Evolutionary conservation across 306 rosid species (phyloP).

Genomic region (Acacia confusa): DNA sequence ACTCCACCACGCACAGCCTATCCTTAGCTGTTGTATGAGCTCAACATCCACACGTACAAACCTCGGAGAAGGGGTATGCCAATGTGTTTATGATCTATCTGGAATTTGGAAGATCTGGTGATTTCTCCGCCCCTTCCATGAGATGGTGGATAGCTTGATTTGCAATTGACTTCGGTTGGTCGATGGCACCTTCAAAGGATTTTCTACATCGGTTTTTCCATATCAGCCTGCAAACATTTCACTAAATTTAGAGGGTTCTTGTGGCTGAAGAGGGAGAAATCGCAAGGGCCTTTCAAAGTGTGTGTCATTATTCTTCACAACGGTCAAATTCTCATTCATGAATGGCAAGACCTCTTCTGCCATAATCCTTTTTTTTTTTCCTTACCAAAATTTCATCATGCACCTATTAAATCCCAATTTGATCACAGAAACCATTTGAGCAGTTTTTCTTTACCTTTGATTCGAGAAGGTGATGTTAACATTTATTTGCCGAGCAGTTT

Average conservation of each 20-base stretch:
- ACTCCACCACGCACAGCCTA: neutral
- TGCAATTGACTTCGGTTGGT: neutral
- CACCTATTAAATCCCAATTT: neutral
- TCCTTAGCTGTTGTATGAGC: neutral
- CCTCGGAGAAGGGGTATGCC: neutral
- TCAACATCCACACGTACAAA: neutral
- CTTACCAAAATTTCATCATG: neutral
- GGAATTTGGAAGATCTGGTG: neutral
- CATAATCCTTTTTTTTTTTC: too few relatives aligned
- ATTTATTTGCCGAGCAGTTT: slow-evolving; percentile 37
- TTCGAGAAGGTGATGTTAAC: slow-evolving; percentile 23
- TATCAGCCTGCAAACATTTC: too few relatives aligned
- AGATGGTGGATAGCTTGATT: neutral
- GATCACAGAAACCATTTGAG: slow-evolving; percentile 31
- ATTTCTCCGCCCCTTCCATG: neutral
- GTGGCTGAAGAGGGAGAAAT: neutral
- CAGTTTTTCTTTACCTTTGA: neutral
- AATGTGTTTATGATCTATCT: neutral
- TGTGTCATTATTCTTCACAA: neutral
- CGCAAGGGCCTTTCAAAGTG: neutral
- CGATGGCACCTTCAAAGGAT: too few relatives aligned
- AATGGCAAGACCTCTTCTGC: neutral
- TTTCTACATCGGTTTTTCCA: too few relatives aligned
- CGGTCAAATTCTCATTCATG: neutral
- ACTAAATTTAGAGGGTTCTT: neutral